phyloP scores from a whole-genome alignment of 108 stramenopile genomes.

The Stephanodiscus triporus region DNA sequence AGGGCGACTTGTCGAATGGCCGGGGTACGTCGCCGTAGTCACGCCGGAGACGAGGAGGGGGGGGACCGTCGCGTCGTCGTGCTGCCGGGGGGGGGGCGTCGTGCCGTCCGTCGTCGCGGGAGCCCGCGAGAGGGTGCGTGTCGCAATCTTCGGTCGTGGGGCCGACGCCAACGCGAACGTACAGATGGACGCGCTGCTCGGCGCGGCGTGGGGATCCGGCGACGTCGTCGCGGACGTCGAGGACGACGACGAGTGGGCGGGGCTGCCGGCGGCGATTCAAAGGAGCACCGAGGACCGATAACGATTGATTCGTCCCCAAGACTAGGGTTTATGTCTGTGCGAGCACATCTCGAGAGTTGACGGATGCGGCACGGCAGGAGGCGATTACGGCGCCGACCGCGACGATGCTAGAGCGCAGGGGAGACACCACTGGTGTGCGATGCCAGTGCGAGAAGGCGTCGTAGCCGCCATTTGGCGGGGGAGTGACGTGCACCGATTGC shows the following conservation, averaged over 20 bases:
- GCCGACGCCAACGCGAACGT: constrained; percentile 44
- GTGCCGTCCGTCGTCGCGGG: neutral
- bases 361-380: no score
- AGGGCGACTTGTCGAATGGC: no score
- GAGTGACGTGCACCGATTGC: no score
- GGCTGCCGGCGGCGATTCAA: constrained; percentile 44
- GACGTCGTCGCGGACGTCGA: constrained; percentile 22
- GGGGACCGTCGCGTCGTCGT: neutral
- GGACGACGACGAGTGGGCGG: constrained; percentile 60
- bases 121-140: constrained; percentile 52
- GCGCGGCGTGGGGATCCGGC: constrained; percentile 38
- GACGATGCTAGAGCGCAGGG: no score
- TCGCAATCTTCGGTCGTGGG: constrained; percentile 61
- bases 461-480: no score
- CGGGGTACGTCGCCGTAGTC: constrained; percentile 30
- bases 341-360: no score
- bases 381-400: no score
- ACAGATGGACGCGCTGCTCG: constrained; percentile 30
- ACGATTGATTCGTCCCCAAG: neutral
- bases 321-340: no score
- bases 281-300: constrained; percentile 11
- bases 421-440: no score
- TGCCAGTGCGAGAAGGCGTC: no score
- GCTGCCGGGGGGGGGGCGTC: neutral
- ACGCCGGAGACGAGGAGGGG: constrained; percentile 2